These are phyloP conservation scores for Coniferiporia weirii DNA, from an alignment of 1,284 basidiomycete species.

Conservation along the genomic window DNA sequence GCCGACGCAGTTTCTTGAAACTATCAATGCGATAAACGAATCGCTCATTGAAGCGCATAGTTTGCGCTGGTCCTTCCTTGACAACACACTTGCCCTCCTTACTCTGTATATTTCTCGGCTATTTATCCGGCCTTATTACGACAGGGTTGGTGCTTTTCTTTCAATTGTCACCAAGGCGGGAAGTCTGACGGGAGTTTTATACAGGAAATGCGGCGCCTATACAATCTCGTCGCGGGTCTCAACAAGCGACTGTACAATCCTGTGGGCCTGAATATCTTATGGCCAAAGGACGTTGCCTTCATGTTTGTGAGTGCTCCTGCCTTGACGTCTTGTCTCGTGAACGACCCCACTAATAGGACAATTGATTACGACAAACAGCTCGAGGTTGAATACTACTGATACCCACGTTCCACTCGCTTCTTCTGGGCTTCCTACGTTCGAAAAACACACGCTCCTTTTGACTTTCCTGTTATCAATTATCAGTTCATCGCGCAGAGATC, in stretches of 20 bases:
- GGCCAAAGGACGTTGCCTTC: slow-evolving; percentile 76
- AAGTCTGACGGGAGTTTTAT: background rate
- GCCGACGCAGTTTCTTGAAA: slow-evolving; percentile 77
- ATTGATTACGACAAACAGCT: slow-evolving; percentile 4
- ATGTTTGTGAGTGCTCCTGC: slow-evolving; percentile 65
- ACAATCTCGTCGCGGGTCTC: slow-evolving; percentile 51
- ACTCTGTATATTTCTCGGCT: slow-evolving; percentile 70
- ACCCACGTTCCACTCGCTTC: background rate
- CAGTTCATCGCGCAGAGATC: background rate
- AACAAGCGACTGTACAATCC: slow-evolving; percentile 74
- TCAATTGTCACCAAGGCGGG: background rate
- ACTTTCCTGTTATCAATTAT: background rate
- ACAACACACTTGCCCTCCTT: slow-evolving; percentile 67
- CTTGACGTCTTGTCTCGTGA: background rate
- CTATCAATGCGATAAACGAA: slow-evolving; percentile 81
- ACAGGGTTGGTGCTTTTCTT: slow-evolving; percentile 46
- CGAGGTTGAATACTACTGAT: slow-evolving; percentile 18
- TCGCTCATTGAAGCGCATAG: slow-evolving; percentile 74
- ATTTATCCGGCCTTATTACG: slow-evolving; percentile 64
- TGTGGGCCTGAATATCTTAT: slow-evolving; percentile 73
- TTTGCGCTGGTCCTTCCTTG: slow-evolving; percentile 53
- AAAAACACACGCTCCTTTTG: slow-evolving; percentile 1
- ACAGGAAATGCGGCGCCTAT: slow-evolving; percentile 75
- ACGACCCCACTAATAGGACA: background rate
- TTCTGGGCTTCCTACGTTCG: background rate